A percentile compares a stretch with the other conserved stretches of the same genome.
These are phyloP conservation scores for Alternaria alternata DNA, from an alignment of 2,329 filamentous ascomycete species.

Conservation along the genomic window DNA sequence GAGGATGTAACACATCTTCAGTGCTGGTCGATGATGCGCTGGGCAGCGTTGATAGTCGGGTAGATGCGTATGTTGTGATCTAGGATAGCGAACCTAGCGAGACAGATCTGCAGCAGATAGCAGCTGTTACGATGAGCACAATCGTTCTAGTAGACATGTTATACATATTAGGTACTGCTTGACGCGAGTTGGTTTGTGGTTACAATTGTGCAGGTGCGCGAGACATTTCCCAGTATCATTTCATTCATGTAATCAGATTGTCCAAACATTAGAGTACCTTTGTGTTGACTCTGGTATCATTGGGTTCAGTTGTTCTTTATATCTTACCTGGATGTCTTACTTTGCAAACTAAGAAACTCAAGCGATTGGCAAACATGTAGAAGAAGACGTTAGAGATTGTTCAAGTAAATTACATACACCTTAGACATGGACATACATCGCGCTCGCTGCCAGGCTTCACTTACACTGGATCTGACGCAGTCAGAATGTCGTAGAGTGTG, in stretches of 20 bases:
- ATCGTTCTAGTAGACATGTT: background rate
- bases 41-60: background rate
- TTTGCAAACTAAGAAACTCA: background rate
- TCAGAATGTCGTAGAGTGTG: background rate
- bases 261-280: background rate
- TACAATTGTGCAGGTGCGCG: background rate
- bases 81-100: background rate
- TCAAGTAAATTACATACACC: background rate
- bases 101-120: background rate
- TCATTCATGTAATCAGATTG: background rate
- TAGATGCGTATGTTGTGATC: background rate
- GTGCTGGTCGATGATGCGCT: background rate
- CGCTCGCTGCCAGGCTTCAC: background rate
- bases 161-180: constrained; percentile 1
- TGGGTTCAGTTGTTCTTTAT: background rate
- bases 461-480: background rate
- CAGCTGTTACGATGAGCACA: background rate
- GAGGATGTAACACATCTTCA: constrained; percentile 38
- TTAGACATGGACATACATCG: background rate
- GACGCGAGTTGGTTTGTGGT: background rate
- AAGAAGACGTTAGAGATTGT: background rate
- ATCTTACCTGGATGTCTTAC: background rate
- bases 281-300: background rate
- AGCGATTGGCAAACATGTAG: background rate
- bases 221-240: background rate